Evolutionary conservation across 2,329 filamentous ascomycete genomes (phyloP), one percentile per base, ranked within the genome.

Genomic region (Cercospora sp.): DNA sequence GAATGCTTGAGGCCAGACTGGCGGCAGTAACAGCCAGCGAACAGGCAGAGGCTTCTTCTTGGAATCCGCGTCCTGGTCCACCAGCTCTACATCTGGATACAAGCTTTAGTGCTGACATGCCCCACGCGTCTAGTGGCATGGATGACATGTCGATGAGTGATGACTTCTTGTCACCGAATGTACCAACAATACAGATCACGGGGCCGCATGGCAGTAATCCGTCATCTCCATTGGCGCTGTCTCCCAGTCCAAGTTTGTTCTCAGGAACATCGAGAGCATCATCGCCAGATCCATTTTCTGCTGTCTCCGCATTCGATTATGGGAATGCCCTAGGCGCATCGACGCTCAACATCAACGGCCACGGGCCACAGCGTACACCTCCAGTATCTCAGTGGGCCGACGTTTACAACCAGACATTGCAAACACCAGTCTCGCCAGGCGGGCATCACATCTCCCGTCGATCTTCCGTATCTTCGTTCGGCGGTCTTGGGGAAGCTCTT

Each of bases 401-500:
- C 3, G 59, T 67, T 4, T 64, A 69, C 40, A 63, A 57, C 18
- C 65, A 61, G 28, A 67, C 55, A 21, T 45, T 71, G 40, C 65
- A 66, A 55, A 67, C 68, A 24, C 67, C 69, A 16, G 63, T 53
- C 13, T 70, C 68, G 3, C 59, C 63, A 21, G 59, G 63, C 12
- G 58, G 62, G 13, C 61, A 61, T 32, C 60, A 66, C 24, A 53
- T 66, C 10, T 71, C 69, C 13, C 62, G 67, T 16, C 65, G 65
- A 43, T 69, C 67, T 8, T 71, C 69, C 2, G 61, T 71, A 9
- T 71, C 69, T 2, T 67, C 69, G 1, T 71, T 71, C 7, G 69
- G 67, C 5, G 69, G 67, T 6, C 60, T 71, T 1, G 65, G 58
- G 0, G 64, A 69, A 62, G 62, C 62, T 3, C 32, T 67, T 18